phyloP scores from a whole-genome alignment of 257 asterid species.

The Nicotiana noctiflora region DNA sequence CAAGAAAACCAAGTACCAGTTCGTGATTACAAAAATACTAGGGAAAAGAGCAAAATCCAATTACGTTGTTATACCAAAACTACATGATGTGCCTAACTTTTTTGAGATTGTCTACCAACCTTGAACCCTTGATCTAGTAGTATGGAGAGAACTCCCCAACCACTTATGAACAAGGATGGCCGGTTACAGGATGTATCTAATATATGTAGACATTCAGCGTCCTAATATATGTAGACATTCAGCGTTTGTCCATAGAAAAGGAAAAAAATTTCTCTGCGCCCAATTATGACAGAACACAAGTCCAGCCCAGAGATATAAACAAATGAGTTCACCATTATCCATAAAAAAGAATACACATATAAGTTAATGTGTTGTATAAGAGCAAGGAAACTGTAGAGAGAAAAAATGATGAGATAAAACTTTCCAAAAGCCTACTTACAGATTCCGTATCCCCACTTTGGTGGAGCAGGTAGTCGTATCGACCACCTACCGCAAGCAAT shows the following conservation, averaged over 20 bases:
- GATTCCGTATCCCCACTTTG: conserved; percentile 47
- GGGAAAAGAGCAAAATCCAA: neutral
- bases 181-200: neutral
- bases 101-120: too few relatives aligned
- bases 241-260: neutral
- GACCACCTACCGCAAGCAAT: conserved; percentile 94
- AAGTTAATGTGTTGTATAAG: neutral
- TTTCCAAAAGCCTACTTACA: conserved; percentile 39
- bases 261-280: neutral
- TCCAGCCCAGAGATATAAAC: neutral
- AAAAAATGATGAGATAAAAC: conserved; percentile 12
- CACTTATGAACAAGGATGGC: too few relatives aligned
- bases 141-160: too few relatives aligned
- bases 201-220: neutral
- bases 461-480: conserved; percentile 83
- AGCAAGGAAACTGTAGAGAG: neutral
- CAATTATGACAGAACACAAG: neutral
- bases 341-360: neutral
- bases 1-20: neutral
- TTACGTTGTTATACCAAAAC: neutral
- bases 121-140: too few relatives aligned
- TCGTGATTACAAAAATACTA: neutral
- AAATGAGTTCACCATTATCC: neutral
- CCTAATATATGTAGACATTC: neutral
- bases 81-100: neutral